Base-by-base conservation (phyloP, 1,139 yeast genomes). In the Magnusiomyces suaveolens region DNA sequence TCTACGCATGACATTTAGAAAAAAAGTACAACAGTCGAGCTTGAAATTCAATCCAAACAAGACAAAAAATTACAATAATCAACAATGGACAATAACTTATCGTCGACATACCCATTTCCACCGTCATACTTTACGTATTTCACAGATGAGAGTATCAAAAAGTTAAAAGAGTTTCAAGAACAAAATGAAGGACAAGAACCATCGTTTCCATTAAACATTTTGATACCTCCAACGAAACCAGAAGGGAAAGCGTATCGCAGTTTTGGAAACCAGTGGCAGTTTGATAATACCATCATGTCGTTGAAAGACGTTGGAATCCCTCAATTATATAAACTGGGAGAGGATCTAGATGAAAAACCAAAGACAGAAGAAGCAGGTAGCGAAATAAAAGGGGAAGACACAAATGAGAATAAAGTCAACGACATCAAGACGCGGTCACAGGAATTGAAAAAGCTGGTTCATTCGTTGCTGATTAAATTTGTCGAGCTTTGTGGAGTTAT, bases 201-300 rank as follows among this genome's bases (percentile, higher is more conserved):
- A n/a, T 58, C 59, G 33, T 46, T 53, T 41, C 72, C 72, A 2
- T 68, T 84, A 51, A 75, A 76, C 56, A 79, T 78, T 57, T 71
- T 85, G 44, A 67, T 75, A 14, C 95, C 95, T 0, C 95, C 95
- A 1, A 64, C 70, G 43, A 77, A 79, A 51, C 94, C 92, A 0
- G 63, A 66, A 36, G 78, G 60, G 1, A 73, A 43, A 14, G 80
- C 80, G 46, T 88, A 88, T 66, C 70, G 92, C 54, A 85, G 88
- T 2, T 88, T 87, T 66, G 96, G 96, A 4, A 83, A 82, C 60
- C 72, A 85, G 32, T 88, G 96, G 96, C 82, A 84, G 46, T 73
- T 81, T 60, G 79, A 83, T 59, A 90, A 86, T 64, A 79, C 78
- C 60, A 74, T 87, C 36, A 88, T 89, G 1, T 78, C 82, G 48